A percentile compares a stretch with the other conserved stretches of the same genome.
These are phyloP conservation scores for Dactylonectria macrodidyma DNA, from an alignment of 2,329 filamentous ascomycete species.

Conservation along the genomic window DNA sequence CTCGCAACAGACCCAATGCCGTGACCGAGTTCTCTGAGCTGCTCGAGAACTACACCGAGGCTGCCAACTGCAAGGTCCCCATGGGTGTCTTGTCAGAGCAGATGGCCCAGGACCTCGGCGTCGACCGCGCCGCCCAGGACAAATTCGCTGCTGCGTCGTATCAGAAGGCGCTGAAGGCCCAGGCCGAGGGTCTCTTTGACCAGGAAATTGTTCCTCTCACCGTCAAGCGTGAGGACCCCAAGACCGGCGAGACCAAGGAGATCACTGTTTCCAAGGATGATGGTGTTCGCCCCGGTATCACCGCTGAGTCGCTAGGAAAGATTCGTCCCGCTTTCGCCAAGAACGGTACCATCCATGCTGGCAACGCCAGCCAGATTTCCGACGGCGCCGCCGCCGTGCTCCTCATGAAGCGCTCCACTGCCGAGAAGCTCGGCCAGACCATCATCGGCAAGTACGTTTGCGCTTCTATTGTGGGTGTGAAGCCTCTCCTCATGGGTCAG, in stretches of 20 bases:
- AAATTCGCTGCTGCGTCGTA: conserved; percentile 95
- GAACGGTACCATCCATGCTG: conserved; percentile 94
- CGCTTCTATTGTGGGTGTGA: conserved; percentile 88
- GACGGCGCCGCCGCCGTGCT: conserved; percentile 96
- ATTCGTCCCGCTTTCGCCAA: conserved; percentile 92
- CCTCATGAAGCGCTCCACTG: conserved; percentile 94
- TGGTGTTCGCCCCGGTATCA: conserved; percentile 88
- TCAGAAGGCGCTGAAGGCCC: conserved; percentile 89
- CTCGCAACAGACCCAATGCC: conserved; percentile 76
- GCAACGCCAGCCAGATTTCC: conserved; percentile 95
- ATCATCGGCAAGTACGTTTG: conserved; percentile 95
- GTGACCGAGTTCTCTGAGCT: conserved; percentile 94
- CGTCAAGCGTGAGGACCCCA: conserved; percentile 91
- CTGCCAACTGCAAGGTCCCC: conserved; percentile 96
- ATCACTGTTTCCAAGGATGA: conserved; percentile 90
- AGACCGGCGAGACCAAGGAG: conserved; percentile 87
- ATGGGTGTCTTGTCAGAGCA: conserved; percentile 96
- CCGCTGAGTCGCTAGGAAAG: conserved; percentile 89
- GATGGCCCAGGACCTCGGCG: conserved; percentile 89
- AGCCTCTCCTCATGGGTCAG: conserved; percentile 94
- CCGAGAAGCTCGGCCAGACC: conserved; percentile 87
- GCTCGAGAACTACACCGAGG: conserved; percentile 84
- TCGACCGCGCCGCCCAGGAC: conserved; percentile 84
- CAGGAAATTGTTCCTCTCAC: conserved; percentile 91
- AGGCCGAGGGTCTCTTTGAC: conserved; percentile 90